These are phyloP conservation scores for Myochromella boudieri DNA, from an alignment of 768 basidiomycete species.

Conservation along the genomic window DNA sequence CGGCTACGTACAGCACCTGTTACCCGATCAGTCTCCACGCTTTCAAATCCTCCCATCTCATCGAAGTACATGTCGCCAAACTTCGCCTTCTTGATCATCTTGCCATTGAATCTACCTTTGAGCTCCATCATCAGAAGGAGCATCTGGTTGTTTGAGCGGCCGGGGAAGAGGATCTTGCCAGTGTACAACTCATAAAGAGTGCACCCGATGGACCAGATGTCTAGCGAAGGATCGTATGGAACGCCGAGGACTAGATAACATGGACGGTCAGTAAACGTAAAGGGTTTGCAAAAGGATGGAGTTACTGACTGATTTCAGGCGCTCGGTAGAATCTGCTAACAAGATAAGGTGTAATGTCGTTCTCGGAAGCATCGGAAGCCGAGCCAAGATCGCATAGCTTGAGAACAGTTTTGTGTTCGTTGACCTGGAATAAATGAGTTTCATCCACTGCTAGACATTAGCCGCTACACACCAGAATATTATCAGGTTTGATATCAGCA, in stretches of 20 bases:
- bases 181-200: constrained; percentile 96
- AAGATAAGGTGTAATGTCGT: constrained; percentile 97
- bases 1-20: constrained; percentile 71
- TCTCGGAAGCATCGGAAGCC: constrained; percentile 91
- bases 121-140: constrained; percentile 97
- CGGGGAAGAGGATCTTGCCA: constrained; percentile 96
- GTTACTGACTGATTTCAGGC: constrained; percentile 89
- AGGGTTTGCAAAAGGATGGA: constrained; percentile 2
- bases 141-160: constrained; percentile 98
- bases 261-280: constrained; percentile 14
- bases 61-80: constrained; percentile 95
- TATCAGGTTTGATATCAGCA: constrained; percentile 98
- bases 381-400: constrained; percentile 98
- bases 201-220: constrained; percentile 97
- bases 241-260: constrained; percentile 77
- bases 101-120: constrained; percentile 89
- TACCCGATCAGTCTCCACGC: constrained; percentile 79
- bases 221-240: constrained; percentile 91
- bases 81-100: constrained; percentile 92
- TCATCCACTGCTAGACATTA: neutral
- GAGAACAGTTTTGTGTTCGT: constrained; percentile 88
- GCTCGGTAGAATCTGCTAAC: constrained; percentile 98
- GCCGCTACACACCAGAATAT: constrained; percentile 75
- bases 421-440: constrained; percentile 59
- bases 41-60: constrained; percentile 84